phyloP scores from a whole-genome alignment of 2,329 filamentous ascomycete species.

The Colletotrichum costaricense region DNA sequence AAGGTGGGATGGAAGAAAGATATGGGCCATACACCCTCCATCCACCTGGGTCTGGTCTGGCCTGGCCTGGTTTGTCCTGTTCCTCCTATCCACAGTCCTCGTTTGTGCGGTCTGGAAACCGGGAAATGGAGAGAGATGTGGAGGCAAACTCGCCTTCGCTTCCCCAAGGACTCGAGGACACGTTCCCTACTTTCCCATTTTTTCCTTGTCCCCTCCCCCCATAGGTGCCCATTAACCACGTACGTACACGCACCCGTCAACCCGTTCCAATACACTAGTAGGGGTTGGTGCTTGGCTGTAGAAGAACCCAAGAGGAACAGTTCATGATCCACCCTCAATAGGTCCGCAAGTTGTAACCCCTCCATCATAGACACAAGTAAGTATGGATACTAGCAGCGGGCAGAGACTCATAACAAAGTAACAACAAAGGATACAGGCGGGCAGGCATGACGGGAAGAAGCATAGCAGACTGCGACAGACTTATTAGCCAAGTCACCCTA shows the following conservation, averaged over 20 bases:
- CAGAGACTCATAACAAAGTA: not conserved
- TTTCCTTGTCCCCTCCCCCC: not conserved
- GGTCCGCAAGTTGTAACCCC: not conserved
- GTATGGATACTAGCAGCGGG: not conserved
- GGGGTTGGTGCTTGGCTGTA: not conserved
- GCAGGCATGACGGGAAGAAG: not conserved
- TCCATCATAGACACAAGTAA: not conserved
- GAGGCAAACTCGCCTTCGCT: constrained; percentile 14
- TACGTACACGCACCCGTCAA: constrained; percentile 18
- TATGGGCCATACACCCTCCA: not conserved
- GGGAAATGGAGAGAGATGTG: constrained; percentile 24
- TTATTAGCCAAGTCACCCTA: not conserved
- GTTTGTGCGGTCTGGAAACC: constrained; percentile 10
- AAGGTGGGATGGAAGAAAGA: constrained; percentile 3
- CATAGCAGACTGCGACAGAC: not conserved
- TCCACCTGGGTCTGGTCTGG: constrained; percentile 14
- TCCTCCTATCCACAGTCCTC: not conserved
- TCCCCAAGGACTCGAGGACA: constrained; percentile 33
- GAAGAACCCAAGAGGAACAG: not conserved
- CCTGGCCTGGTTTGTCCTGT: constrained; percentile 16
- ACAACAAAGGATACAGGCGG: not conserved
- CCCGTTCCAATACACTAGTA: constrained; percentile 7
- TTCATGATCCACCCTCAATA: not conserved
- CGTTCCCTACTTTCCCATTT: constrained; percentile 25
- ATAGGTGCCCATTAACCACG: not conserved